Conservation (phyloP, 2,329 filamentous ascomycete species). For the Pseudogymnoascus sp. region DNA sequence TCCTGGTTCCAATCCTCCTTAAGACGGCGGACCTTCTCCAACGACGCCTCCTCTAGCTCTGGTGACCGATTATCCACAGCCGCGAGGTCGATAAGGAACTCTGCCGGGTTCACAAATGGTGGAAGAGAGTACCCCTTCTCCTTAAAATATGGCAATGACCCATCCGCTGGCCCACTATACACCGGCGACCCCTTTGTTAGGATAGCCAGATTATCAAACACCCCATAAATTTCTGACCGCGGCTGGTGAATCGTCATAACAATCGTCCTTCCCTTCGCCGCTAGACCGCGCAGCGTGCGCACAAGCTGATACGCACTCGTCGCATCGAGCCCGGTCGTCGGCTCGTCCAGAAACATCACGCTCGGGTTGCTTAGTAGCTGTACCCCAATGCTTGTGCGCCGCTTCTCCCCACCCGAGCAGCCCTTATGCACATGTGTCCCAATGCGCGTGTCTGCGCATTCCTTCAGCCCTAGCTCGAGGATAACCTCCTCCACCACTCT, state of each 20-base stretch:
- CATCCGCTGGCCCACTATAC: slow-evolving; percentile 52
- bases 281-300: slow-evolving; percentile 58
- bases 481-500: slow-evolving; percentile 69
- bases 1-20: slow-evolving; percentile 50
- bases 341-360: slow-evolving; percentile 69
- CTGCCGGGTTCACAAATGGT: slow-evolving; percentile 68
- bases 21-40: slow-evolving; percentile 50
- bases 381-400: slow-evolving; percentile 67
- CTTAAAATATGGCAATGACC: slow-evolving; percentile 57
- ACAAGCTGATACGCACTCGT: slow-evolving; percentile 69
- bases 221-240: slow-evolving; percentile 68
- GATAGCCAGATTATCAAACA: slow-evolving; percentile 65
- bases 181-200: slow-evolving; percentile 59
- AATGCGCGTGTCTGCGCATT: slow-evolving; percentile 67
- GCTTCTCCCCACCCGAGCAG: slow-evolving; percentile 71
- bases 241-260: slow-evolving; percentile 71
- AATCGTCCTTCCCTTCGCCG: slow-evolving; percentile 59
- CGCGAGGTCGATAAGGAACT: slow-evolving; percentile 65
- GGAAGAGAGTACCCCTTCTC: slow-evolving; percentile 52
- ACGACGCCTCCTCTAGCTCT: slow-evolving; percentile 53
- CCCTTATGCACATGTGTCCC: slow-evolving; percentile 63
- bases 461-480: slow-evolving; percentile 64
- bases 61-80: slow-evolving; percentile 64
- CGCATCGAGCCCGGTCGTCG: slow-evolving; percentile 69
- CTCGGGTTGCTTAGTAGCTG: slow-evolving; percentile 73